Conservation (phyloP, 371 early-diverging fungal species). For the Rhizopus arrhizus region DNA sequence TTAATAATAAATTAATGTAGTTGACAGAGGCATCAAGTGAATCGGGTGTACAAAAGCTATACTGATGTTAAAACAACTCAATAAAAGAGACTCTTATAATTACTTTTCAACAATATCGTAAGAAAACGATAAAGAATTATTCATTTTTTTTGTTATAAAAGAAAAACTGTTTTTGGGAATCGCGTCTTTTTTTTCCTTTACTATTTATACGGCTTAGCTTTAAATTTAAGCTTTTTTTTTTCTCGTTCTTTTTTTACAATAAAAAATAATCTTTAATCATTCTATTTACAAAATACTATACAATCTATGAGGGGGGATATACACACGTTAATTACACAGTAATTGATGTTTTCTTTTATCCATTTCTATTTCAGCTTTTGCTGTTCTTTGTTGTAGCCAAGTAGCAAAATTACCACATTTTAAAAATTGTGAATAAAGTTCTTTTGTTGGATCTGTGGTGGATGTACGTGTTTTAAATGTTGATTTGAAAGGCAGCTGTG, state of each 20-base stretch:
- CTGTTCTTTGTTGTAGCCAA: slow-evolving; percentile 87
- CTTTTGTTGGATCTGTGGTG: slow-evolving; percentile 51
- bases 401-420: slow-evolving; percentile 94
- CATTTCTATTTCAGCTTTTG: slow-evolving; percentile 57
- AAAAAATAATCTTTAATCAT: neutral
- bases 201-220: neutral
- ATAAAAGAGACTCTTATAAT: neutral
- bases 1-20: slow-evolving; percentile 43
- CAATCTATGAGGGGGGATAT: neutral
- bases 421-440: slow-evolving; percentile 86
- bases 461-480: slow-evolving; percentile 54
- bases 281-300: neutral
- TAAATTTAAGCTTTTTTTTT: neutral
- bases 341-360: neutral
- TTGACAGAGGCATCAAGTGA: slow-evolving; percentile 31
- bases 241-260: neutral
- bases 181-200: neutral
- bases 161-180: neutral
- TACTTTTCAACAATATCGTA: neutral
- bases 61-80: neutral
- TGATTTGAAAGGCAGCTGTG: slow-evolving; percentile 56
- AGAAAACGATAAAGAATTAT: neutral
- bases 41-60: slow-evolving; percentile 28
- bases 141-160: neutral
- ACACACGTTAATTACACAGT: neutral